Evolutionary conservation across 2,329 filamentous ascomycete species (phyloP), one percentile per base, ranked within the genome.

Genomic region (Ophiocordyceps unilateralis): DNA sequence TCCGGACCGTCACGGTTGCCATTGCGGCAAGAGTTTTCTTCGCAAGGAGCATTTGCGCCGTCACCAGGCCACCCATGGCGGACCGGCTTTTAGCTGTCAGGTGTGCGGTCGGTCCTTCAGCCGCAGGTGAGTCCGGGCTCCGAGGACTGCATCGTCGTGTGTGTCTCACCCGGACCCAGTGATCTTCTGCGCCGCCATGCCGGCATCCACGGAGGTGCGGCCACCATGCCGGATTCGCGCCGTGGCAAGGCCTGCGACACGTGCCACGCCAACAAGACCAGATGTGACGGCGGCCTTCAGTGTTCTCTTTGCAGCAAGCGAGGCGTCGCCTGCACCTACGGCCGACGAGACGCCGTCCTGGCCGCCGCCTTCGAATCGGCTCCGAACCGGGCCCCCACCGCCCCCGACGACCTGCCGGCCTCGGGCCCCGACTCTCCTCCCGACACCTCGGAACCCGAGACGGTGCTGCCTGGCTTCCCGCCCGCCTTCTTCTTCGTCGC

Each of bases 191-290:
- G 60, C 4, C 58, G 62, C n/a, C 62, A 64, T 44, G 46, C 60
- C 14, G 49, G 52, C 9, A 53, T 60, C 6, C 61, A 64, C 49
- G 59, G 58, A 40, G 51, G 49, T 34, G 51, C 54, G 1, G 46
- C 53, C 2, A 46, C 51, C 1, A 47, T 49, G 2, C 55, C 57
- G 6, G 55, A 58, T 23, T 51, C 54, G 5, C 55, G 64, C 39
- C 57, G 57, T 21, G 60, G 59, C 23, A 55, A 57, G 8, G 65
- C 66, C 10, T 68, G 66, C 41, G 56, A 65, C 47, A 55, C 60
- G 7, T 68, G 65, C 23, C 65, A 64, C 40, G 52, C 58, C n/a
- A 65, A 61, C 45, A 68, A 68, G 51, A 65, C 60, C 2, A 66
- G 64, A 45, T 68, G 65, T 41, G 59, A 64, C 44, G 65, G 65